Conservation (phyloP, 2,329 filamentous ascomycete genomes). For the Helicocarpus griseus region DNA sequence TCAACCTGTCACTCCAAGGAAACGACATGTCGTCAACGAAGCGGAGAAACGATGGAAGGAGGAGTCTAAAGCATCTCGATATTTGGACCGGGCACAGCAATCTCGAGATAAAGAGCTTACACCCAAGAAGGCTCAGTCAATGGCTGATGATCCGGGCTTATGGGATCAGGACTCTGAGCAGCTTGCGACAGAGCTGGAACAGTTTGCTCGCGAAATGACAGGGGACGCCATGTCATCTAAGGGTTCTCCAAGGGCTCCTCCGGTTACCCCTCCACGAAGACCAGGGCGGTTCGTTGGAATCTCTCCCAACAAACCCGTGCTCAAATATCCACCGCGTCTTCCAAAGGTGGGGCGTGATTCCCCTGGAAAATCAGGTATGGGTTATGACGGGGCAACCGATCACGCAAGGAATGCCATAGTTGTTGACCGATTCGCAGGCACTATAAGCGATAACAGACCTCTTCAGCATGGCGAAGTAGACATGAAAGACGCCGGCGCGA, state of each 20-base stretch:
- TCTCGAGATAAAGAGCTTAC: slow-evolving; percentile 4
- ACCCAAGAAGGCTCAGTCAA: slow-evolving; percentile 24
- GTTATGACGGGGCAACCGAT: not conserved
- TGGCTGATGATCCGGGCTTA: slow-evolving; percentile 26
- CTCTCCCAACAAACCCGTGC: slow-evolving; percentile 18
- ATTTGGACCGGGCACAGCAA: slow-evolving; percentile 5
- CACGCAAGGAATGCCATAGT: not conserved
- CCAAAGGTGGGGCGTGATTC: slow-evolving; percentile 14
- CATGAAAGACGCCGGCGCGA: not conserved
- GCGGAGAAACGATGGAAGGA: slow-evolving; percentile 31
- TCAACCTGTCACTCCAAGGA: slow-evolving; percentile 18
- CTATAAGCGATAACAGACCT: not conserved
- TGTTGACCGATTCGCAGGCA: not conserved
- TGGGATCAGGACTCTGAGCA: slow-evolving; percentile 35
- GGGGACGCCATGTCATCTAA: slow-evolving; percentile 12
- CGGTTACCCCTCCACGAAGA: slow-evolving; percentile 2
- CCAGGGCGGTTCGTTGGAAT: not conserved
- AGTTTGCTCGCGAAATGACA: slow-evolving; percentile 34
- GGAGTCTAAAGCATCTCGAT: slow-evolving; percentile 17
- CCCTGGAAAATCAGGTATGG: not conserved
- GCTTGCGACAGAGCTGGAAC: slow-evolving; percentile 32
- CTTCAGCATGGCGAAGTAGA: not conserved
- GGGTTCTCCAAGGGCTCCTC: slow-evolving; percentile 3
- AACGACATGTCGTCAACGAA: slow-evolving; percentile 31
- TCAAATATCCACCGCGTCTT: slow-evolving; percentile 29